phyloP scores from a whole-genome alignment of 169 alveolate genomes.

The Eimeria necatrix region DNA sequence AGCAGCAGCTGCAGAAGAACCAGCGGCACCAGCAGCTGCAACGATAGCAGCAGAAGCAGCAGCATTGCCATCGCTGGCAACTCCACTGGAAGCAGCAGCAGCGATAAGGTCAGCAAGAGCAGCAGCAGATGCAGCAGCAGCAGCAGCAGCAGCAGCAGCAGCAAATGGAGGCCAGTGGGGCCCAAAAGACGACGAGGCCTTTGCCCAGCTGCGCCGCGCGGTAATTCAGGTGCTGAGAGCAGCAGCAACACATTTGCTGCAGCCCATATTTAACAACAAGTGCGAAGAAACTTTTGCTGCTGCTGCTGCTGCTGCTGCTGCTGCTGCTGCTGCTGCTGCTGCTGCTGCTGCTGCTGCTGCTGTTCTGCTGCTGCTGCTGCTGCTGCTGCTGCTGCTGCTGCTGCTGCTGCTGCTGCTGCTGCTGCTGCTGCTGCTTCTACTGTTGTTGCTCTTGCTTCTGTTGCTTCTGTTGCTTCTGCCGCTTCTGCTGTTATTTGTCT shows the following conservation, averaged over 20 bases:
- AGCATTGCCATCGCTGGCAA: too few species aligned
- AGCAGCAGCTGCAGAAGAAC: too few species aligned
- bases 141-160: slow-evolving; percentile 1
- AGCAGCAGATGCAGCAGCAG: background rate
- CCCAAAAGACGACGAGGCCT: background rate
- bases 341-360: background rate
- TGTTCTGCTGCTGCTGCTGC: slow-evolving; percentile 26
- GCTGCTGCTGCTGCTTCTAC: background rate
- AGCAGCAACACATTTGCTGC: background rate
- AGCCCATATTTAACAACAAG: background rate
- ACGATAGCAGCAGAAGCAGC: too few species aligned
- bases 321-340: background rate
- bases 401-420: slow-evolving; percentile 16
- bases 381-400: slow-evolving; percentile 23
- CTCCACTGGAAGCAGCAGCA: slow-evolving; percentile 3
- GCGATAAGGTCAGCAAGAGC: background rate
- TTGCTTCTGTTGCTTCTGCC: background rate
- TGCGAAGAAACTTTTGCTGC: background rate
- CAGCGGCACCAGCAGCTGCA: too few species aligned
- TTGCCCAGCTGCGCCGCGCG: slow-evolving; percentile 9
- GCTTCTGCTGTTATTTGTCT: background rate
- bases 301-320: slow-evolving; percentile 11
- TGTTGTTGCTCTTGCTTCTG: background rate
- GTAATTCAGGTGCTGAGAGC: background rate
- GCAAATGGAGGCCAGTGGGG: background rate